Base-by-base conservation (phyloP, 345 rosid genomes). In the Linum lewisii region DNA sequence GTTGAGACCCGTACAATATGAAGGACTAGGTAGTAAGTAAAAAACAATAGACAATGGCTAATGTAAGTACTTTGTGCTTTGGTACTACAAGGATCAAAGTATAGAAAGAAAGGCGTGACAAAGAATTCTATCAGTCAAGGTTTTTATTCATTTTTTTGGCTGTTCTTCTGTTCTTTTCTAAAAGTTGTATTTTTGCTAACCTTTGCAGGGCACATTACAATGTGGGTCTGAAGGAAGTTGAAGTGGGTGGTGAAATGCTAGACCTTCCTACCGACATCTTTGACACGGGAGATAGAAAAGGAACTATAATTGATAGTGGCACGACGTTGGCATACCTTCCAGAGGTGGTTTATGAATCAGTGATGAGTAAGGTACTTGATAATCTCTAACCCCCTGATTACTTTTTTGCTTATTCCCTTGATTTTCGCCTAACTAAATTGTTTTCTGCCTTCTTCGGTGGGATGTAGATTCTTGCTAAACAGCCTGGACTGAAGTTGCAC, bases 291-390 rank as follows among this genome's bases (percentile, higher is more conserved):
- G 77, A 68, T 29, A 65, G 55, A 10, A 83, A 66, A 60, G 88
- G 82, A 72, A 78, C 96, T 37, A 86, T 92, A 64, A 60, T 92
- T 36, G 98, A 92, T 63, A 92, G 97, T 69, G 98, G 98, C 63
- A 88, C 98, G 62, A 88, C 97, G 65, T 79, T 92, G 80, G 86
- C 89, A 56, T 92, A 88, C 81, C 81, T 92, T 59, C 96, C 98
- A 2, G 49, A 66, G 0, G 38, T 57, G 23, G 73, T 92, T 59
- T 86, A 82, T 67, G 69, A 83, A 23, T 60, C 81, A 20, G 0
- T 92, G 65, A 68, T 86, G 75, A 51, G 13, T 45, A 66, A 74
- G 84, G 98, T 86, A 54, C 54, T 10, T 51, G 8, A 9, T 26
- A 21, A n/a, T 57, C 51, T 24, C 60, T 21, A 57, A 2, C 6